These are phyloP conservation scores for Acanthamoeba castellanii DNA, from an alignment of 208 protist genomes.

Conservation along the genomic window DNA sequence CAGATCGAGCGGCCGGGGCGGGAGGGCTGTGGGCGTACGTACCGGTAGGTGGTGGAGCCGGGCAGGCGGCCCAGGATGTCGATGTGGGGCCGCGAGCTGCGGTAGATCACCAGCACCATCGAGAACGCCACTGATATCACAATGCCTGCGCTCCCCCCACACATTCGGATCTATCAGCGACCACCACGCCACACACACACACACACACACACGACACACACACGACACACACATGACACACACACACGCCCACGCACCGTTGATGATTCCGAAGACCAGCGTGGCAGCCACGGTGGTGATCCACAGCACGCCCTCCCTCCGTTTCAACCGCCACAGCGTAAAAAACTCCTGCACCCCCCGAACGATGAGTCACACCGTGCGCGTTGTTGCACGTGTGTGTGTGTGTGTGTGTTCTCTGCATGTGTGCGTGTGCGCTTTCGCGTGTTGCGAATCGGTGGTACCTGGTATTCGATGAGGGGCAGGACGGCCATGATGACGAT, in stretches of 20 bases:
- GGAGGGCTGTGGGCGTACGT: too few species aligned
- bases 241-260: background rate
- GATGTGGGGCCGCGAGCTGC: constrained; percentile 77
- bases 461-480: constrained; percentile 71
- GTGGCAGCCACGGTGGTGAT: constrained; percentile 74
- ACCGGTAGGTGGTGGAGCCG: constrained; percentile 75
- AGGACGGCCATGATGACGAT: constrained; percentile 79
- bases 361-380: too few species aligned
- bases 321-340: background rate
- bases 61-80: constrained; percentile 76
- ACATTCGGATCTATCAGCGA: background rate
- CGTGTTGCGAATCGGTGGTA: constrained; percentile 36
- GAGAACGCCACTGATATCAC: constrained; percentile 74
- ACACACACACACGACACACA: too few species aligned
- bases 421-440: background rate
- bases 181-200: too few species aligned
- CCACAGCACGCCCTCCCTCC: constrained; percentile 44
- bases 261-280: constrained; percentile 71
- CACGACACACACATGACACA: too few species aligned
- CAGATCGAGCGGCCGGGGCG: background rate
- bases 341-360: constrained; percentile 67
- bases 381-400: too few species aligned
- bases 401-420: too few species aligned
- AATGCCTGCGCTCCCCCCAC: constrained; percentile 48
- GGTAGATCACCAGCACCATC: constrained; percentile 79